Percentiles rank a stretch among this genome's conserved stretches.
These are phyloP conservation scores for Ilyonectria mors-panacis DNA, from an alignment of 2,329 filamentous ascomycete genomes.

Conservation along the genomic window DNA sequence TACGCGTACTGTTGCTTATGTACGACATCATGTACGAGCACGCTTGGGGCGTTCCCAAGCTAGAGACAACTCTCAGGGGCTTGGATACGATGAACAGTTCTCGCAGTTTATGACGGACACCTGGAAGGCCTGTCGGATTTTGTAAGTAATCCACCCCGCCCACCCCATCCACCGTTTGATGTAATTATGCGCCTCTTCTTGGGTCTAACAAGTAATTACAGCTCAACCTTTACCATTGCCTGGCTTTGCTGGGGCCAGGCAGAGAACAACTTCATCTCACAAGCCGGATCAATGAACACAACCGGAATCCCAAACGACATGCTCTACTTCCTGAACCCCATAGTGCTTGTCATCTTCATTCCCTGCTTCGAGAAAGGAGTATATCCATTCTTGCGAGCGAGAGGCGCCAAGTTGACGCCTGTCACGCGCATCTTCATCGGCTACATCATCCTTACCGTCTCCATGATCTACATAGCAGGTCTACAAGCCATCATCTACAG, in stretches of 20 bases:
- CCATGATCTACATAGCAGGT: constrained; percentile 4
- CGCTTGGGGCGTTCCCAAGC: not conserved
- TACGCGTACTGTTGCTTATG: not conserved
- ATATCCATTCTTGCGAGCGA: constrained; percentile 1
- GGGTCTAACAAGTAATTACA: not conserved
- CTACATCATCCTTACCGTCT: constrained; percentile 4
- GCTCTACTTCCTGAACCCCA: constrained; percentile 1
- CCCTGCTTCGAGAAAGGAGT: constrained; percentile 3
- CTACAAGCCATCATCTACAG: constrained; percentile 4
- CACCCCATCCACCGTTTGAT: not conserved
- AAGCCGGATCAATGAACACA: not conserved
- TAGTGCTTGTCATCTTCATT: constrained; percentile 5
- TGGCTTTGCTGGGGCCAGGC: constrained; percentile 5
- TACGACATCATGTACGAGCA: not conserved
- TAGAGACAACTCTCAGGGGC: not conserved
- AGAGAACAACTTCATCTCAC: constrained; percentile 5
- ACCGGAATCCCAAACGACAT: constrained; percentile 1
- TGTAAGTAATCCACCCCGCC: not conserved
- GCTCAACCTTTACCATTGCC: constrained; percentile 2
- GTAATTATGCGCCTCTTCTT: not conserved
- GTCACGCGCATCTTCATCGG: constrained; percentile 3
- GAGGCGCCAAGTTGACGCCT: constrained; percentile 1
- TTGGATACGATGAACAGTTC: not conserved
- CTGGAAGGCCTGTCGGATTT: constrained; percentile 1
- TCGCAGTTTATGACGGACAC: constrained; percentile 3